These are phyloP conservation scores for Hydnomerulius pinastri DNA, from an alignment of 768 basidiomycete species.

Conservation along the genomic window DNA sequence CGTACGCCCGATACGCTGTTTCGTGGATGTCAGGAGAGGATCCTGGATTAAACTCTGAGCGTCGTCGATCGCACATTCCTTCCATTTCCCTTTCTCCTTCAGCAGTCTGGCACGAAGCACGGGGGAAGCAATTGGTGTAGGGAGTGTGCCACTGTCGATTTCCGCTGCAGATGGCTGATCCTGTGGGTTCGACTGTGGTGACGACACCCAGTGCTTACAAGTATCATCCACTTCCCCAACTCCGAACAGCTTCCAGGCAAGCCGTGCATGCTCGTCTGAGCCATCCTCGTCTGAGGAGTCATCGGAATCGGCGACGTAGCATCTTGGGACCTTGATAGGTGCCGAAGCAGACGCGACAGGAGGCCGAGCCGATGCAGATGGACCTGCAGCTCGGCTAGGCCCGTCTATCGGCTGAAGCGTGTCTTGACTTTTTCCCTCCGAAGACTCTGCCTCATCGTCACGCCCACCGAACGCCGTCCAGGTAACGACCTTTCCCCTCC, in stretches of 20 bases:
- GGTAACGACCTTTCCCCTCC: slow-evolving; percentile 33
- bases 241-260: slow-evolving; percentile 59
- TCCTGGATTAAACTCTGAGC: background rate
- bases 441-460: slow-evolving; percentile 9
- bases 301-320: slow-evolving; percentile 40
- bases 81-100: slow-evolving; percentile 2
- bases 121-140: slow-evolving; percentile 30
- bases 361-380: background rate
- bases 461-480: slow-evolving; percentile 32
- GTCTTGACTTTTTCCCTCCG: background rate
- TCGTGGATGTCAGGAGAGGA: background rate
- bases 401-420: background rate
- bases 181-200: slow-evolving; percentile 1
- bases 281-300: slow-evolving; percentile 42
- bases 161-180: background rate
- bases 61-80: slow-evolving; percentile 4
- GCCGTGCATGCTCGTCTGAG: slow-evolving; percentile 52
- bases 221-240: slow-evolving; percentile 26
- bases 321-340: background rate
- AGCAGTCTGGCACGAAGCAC: background rate
- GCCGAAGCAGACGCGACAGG: background rate
- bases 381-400: background rate
- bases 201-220: slow-evolving; percentile 19
- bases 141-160: slow-evolving; percentile 9
- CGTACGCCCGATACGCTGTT: background rate